Percentiles rank a stretch among this genome's conserved stretches.
Conservation (phyloP, 345 rosid genomes). For the Eucalyptus caleyi region DNA sequence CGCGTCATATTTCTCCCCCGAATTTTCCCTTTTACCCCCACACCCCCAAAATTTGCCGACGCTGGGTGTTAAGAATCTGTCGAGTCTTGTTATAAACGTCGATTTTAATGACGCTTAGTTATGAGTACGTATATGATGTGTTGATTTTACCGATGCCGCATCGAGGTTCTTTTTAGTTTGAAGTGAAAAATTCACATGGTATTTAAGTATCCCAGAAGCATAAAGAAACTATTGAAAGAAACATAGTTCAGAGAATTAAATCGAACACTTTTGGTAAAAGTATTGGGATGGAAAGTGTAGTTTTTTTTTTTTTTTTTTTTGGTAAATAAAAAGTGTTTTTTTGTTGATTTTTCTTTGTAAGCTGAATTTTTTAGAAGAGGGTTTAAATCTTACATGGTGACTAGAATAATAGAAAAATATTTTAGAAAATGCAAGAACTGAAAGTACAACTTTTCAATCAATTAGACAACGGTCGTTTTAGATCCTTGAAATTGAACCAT, state of each 20-base stretch:
- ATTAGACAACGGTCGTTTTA: neutral
- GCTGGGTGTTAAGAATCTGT: neutral
- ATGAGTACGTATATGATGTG: no score
- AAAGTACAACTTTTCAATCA: neutral
- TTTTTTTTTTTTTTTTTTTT: neutral
- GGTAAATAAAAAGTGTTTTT: neutral
- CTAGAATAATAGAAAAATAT: neutral
- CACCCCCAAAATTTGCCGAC: no score
- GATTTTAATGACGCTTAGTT: neutral
- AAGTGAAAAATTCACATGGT: neutral
- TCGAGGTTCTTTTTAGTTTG: neutral
- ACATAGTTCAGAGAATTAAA: neutral
- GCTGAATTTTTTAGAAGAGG: neutral
- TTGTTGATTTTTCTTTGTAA: neutral
- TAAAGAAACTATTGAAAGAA: fast-evolving
- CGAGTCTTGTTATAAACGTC: neutral
- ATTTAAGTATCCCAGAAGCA: neutral
- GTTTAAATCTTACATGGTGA: neutral
- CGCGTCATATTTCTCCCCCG: neutral
- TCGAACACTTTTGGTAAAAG: neutral
- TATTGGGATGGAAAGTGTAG: neutral
- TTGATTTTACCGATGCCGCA: neutral
- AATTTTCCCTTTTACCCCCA: neutral
- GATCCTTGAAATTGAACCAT: neutral
- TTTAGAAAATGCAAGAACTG: neutral